phyloP scores from a whole-genome alignment of 352 stramenopile species.

The Pythium dissimile region DNA sequence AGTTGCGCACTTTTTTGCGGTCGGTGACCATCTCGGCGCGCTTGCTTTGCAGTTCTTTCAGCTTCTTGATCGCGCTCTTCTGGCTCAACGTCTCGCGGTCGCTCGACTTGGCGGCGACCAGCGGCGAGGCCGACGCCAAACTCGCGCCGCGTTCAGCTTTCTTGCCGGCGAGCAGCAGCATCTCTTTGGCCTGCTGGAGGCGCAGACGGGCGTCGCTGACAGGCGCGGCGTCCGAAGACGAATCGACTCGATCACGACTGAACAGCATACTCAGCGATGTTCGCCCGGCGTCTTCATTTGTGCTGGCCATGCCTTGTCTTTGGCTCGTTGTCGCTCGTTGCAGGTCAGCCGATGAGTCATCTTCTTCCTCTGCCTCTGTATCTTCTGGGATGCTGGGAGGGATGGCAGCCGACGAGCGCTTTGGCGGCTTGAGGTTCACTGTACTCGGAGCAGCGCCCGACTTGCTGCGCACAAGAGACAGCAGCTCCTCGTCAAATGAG shows the following conservation, averaged over 20 bases:
- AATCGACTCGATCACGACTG: slow-evolving; percentile 27
- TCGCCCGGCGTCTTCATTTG: background rate
- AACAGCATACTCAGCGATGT: slow-evolving; percentile 35
- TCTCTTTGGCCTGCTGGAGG: slow-evolving; percentile 71
- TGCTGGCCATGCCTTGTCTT: background rate
- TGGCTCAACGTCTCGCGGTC: slow-evolving; percentile 65
- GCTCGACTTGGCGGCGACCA: slow-evolving; percentile 27
- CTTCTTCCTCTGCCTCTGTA: slow-evolving; percentile 18
- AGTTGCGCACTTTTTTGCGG: slow-evolving; percentile 80
- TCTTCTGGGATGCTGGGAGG: slow-evolving; percentile 35
- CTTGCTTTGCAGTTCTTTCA: slow-evolving; percentile 71
- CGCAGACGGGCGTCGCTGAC: slow-evolving; percentile 59
- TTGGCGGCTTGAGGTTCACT: background rate
- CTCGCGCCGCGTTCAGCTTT: slow-evolving; percentile 37
- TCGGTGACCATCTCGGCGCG: slow-evolving; percentile 71
- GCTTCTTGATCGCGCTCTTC: slow-evolving; percentile 53
- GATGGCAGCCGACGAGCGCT: slow-evolving; percentile 2
- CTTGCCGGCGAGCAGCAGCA: slow-evolving; percentile 64
- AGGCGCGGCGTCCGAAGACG: slow-evolving; percentile 22
- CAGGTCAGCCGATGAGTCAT: too few relatives aligned
- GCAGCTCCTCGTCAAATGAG: slow-evolving; percentile 48
- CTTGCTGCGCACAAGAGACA: slow-evolving; percentile 46
- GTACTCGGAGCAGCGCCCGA: background rate
- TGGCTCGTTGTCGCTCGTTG: background rate
- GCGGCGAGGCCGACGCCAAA: slow-evolving; percentile 29